Base-by-base conservation (phyloP, 768 basidiomycete genomes). In the Pisolithus marmoratus region DNA sequence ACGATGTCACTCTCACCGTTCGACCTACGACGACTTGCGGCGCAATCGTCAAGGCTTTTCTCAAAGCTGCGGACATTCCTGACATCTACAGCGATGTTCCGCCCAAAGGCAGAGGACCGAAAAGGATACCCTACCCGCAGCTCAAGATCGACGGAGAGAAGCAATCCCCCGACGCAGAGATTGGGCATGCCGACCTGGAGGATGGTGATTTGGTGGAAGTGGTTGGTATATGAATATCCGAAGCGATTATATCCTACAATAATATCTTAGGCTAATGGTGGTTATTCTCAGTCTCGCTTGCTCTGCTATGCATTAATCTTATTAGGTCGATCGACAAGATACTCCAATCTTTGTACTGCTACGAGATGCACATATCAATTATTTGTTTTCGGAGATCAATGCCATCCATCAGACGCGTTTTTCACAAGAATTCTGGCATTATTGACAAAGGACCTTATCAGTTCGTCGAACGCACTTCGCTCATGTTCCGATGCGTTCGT, bases 401-500 rank as follows among this genome's bases (percentile, higher is more conserved):
- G 69, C 78, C 75, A 81, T 24, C 71, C 71, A 19, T 76, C 80
- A 11, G 57, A 73, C 5, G 81, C 79, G 68, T 95, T 96, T 59
- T 90, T 81, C 48, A 85, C 84, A 44, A 97, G 68, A 70, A 96
- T 93, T 55, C 96, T 78, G 4, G 90, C 83, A 58, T 96, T 94
- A 62, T 97, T 96, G 46, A 99, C 84, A 57, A 96, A 90, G 14
- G 89, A 90, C 44, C 90, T 83, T 41, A 99, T 83, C 53, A 96
- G 81, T 63, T 96, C 90, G 64, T 97, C 91, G 64, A 94, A 98
- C 6, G 84, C 83, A 55, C 73, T 78, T 23, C 81, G 79, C 61
- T 88, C 91, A 60, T 71, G 71, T 65, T 87, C 85, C 26, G 78
- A 68, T 53, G 68, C 75, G 54, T 71, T 77, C 45, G 75, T 75